Base-by-base conservation (phyloP, 2,329 filamentous ascomycete genomes). In the Aspergillus sp. region DNA sequence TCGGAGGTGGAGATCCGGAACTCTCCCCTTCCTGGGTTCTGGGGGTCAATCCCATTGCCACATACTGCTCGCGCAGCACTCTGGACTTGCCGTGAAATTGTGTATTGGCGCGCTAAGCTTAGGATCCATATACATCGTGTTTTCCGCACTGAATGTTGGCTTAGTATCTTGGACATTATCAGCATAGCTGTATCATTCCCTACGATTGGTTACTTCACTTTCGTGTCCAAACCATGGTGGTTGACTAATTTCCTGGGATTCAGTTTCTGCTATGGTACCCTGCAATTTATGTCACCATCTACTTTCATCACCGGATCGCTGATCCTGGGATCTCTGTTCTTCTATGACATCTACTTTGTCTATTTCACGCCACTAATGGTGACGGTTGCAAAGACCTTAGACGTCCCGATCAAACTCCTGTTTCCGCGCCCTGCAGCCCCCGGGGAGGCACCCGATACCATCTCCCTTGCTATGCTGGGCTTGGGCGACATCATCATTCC, bases 401-500 rank as follows among this genome's bases (percentile, higher is more conserved):
- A 99, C 67, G 91, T 94, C 0, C 95, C 94, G 0, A 95, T 97
- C 74, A 98, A 97, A 74, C 85, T 99, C 7, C 84, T 95, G 5
- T 96, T 97, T 64, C 88, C 90, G 1, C 84, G 85, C n/a, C 87
- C 89, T 6, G 74, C 80, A 3, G 72, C 76, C 36, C 74, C 81
- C n/a, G 74, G 75, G 6, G 76, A 79, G n/a, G 78, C 78, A 12
- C 72, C 79, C 7, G 72, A 72, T 52, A 72, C 73, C 4, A 69
- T 75, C 41, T 74, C 80, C 25, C 71, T 84, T 67, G 84, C 91
- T 56, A 96, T 98, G 85, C 87, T 99, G 7, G 94, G 94, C 0
- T 83, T 98, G 0, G 94, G 94, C n/a, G 94, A 99, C 72, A 91
- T 99, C 60, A 91, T 97, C 1, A 82, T 99, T 3, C 94, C 94